Conservation (phyloP, 805 yeast genomes). For the Pichia heedii region DNA sequence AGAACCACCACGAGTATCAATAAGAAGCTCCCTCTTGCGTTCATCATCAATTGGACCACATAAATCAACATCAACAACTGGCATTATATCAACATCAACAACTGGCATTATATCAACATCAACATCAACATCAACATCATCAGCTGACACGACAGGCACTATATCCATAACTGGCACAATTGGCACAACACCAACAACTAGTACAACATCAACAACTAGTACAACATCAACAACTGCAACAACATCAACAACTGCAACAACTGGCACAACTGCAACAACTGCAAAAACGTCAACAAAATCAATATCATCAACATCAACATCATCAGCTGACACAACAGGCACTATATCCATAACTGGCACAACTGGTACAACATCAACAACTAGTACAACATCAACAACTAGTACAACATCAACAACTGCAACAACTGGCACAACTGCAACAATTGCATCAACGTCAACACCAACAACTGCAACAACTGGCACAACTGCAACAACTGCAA, state of each 20-base stretch:
- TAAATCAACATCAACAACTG: neutral
- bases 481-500: neutral
- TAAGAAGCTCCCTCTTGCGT: too few species aligned
- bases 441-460: neutral
- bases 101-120: neutral
- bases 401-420: neutral
- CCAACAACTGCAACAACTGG: neutral
- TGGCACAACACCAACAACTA: neutral
- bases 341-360: neutral
- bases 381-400: neutral
- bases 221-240: neutral
- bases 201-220: neutral
- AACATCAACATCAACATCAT: neutral
- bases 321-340: neutral
- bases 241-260: neutral
- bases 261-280: neutral
- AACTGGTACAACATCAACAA: neutral
- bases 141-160: neutral
- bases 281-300: neutral
- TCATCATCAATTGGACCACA: neutral
- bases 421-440: neutral
- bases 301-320: neutral
- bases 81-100: neutral
- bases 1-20: too few species aligned
- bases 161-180: neutral